A percentile compares a stretch with the other conserved stretches of the same genome.
These are phyloP conservation scores for Ustilago trichophora DNA, from an alignment of 1,284 basidiomycete genomes.

Conservation along the genomic window DNA sequence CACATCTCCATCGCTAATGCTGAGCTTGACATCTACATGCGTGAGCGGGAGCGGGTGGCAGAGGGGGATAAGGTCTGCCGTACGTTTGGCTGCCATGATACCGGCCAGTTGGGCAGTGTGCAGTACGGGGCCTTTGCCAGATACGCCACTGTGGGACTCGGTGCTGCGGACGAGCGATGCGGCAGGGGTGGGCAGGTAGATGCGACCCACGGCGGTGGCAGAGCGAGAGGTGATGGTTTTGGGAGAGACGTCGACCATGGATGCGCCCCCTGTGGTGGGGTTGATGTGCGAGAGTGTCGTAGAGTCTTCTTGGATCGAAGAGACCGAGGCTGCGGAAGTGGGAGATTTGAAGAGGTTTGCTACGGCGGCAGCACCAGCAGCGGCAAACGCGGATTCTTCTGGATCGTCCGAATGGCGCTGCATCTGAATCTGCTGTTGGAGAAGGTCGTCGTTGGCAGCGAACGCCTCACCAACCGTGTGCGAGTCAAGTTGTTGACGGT, in stretches of 20 bases:
- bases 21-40: slow-evolving; percentile 75
- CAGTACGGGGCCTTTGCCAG: slow-evolving; percentile 53
- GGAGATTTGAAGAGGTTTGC: neutral
- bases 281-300: slow-evolving; percentile 75
- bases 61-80: slow-evolving; percentile 75
- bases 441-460: slow-evolving; percentile 18
- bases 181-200: slow-evolving; percentile 75
- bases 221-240: slow-evolving; percentile 76
- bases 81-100: slow-evolving; percentile 85
- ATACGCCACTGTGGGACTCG: slow-evolving; percentile 67
- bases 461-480: slow-evolving; percentile 8
- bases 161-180: slow-evolving; percentile 71
- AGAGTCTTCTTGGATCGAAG: neutral
- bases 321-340: too few relatives aligned
- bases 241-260: slow-evolving; percentile 81
- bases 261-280: slow-evolving; percentile 72
- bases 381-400: slow-evolving; percentile 33
- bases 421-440: slow-evolving; percentile 20
- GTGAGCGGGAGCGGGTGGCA: slow-evolving; percentile 82
- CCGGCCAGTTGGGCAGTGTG: slow-evolving; percentile 83
- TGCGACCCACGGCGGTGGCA: slow-evolving; percentile 81
- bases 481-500: too few relatives aligned
- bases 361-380: slow-evolving; percentile 34
- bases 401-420: neutral
- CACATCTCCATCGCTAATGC: slow-evolving; percentile 48